These are phyloP conservation scores for Cryptococcus amylolentus DNA, from an alignment of 1,284 basidiomycete species.

Conservation along the genomic window DNA sequence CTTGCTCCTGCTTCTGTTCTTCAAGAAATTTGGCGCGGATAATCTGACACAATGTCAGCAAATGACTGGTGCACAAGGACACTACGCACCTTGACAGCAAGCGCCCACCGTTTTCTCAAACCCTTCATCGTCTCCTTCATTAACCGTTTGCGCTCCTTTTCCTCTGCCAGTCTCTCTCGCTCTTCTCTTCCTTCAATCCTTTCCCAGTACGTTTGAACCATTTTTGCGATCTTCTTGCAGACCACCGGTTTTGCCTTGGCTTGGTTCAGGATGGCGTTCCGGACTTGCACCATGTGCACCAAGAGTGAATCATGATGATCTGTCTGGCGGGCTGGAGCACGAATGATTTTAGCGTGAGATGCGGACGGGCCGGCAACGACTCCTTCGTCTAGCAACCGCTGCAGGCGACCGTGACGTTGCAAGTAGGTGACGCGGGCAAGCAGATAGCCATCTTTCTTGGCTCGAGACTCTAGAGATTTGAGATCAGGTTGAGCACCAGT, in stretches of 20 bases:
- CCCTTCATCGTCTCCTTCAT: slow-evolving; percentile 70
- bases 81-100: slow-evolving; percentile 72
- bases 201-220: slow-evolving; percentile 77
- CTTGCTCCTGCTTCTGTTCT: slow-evolving; percentile 60
- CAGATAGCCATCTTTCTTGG: slow-evolving; percentile 55
- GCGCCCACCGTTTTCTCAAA: slow-evolving; percentile 66
- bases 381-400: slow-evolving; percentile 48
- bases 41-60: slow-evolving; percentile 48
- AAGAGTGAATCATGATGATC: slow-evolving; percentile 49
- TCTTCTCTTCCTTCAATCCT: slow-evolving; percentile 61
- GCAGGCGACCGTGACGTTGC: slow-evolving; percentile 46
- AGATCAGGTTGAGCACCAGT: slow-evolving; percentile 52
- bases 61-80: neutral
- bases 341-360: neutral
- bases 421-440: slow-evolving; percentile 56
- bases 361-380: slow-evolving; percentile 32
- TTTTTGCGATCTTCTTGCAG: slow-evolving; percentile 60
- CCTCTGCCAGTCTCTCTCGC: slow-evolving; percentile 61
- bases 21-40: slow-evolving; percentile 66
- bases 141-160: slow-evolving; percentile 63
- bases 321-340: slow-evolving; percentile 28
- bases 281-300: slow-evolving; percentile 48
- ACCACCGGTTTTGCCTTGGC: slow-evolving; percentile 45
- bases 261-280: slow-evolving; percentile 46
- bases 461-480: slow-evolving; percentile 53